phyloP scores from a whole-genome alignment of 2,329 filamentous ascomycete genomes.

The Colletotrichum lindemuthianum region DNA sequence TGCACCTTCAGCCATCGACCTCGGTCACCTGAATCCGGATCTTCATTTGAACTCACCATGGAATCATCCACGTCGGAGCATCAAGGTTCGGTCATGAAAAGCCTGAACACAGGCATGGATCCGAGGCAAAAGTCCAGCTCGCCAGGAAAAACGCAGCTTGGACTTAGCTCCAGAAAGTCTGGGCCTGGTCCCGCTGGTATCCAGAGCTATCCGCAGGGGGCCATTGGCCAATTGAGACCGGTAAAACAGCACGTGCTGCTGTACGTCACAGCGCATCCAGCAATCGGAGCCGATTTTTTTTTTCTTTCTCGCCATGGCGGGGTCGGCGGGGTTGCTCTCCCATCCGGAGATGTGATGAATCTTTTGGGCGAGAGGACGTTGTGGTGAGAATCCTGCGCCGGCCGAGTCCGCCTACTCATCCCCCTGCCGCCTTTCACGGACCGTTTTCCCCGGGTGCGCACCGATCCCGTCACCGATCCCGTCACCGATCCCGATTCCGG shows the following conservation, averaged over 20 bases:
- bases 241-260: slow-evolving; percentile 26
- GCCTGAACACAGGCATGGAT: too few relatives aligned
- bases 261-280: slow-evolving; percentile 29
- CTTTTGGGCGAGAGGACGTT: not conserved
- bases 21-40: too few relatives aligned
- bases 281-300: slow-evolving; percentile 16
- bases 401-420: slow-evolving; percentile 15
- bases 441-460: not conserved
- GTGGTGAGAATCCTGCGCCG: slow-evolving; percentile 4
- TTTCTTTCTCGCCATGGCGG: slow-evolving; percentile 9
- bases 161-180: slow-evolving; percentile 16
- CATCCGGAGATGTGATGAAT: slow-evolving; percentile 18
- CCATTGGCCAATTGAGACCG: slow-evolving; percentile 33
- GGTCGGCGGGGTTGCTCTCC: slow-evolving; percentile 22
- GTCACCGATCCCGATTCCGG: slow-evolving; percentile 4
- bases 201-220: slow-evolving; percentile 21
- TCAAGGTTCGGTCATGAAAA: too few relatives aligned
- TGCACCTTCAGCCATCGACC: too few relatives aligned
- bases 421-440: slow-evolving; percentile 15
- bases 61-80: too few relatives aligned
- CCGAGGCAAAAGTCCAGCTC: too few relatives aligned
- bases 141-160: slow-evolving; percentile 5
- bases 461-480: slow-evolving; percentile 20
- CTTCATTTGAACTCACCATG: too few relatives aligned
- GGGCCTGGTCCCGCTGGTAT: slow-evolving; percentile 21